Conservation (phyloP, 805 yeast species). For the Metschnikowia similis region DNA sequence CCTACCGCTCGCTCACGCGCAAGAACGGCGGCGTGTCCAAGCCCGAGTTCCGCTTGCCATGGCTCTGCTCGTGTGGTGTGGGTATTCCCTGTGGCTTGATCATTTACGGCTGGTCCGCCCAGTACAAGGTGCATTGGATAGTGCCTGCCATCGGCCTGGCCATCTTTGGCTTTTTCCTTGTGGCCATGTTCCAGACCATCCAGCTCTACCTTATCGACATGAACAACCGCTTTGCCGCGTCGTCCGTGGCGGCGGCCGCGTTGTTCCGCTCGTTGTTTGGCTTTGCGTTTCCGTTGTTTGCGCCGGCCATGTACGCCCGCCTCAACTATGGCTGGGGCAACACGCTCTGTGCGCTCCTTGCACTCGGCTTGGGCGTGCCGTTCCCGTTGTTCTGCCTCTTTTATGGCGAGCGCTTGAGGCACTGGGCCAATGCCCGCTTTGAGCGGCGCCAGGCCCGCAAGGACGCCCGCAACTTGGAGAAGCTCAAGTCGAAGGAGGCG, state of each 20-base stretch:
- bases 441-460: constrained; percentile 44
- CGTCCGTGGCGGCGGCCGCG: constrained; percentile 67
- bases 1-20: constrained; percentile 34
- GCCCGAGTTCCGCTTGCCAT: constrained; percentile 60
- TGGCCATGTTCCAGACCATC: constrained; percentile 64
- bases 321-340: constrained; percentile 72
- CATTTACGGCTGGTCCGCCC: constrained; percentile 72
- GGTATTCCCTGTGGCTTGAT: constrained; percentile 56
- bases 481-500: constrained; percentile 21
- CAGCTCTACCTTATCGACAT: constrained; percentile 68
- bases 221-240: constrained; percentile 64
- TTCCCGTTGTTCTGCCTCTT: constrained; percentile 55
- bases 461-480: constrained; percentile 39
- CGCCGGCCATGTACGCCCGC: constrained; percentile 49
- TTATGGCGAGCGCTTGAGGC: constrained; percentile 54
- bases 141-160: constrained; percentile 60
- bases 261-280: constrained; percentile 66
- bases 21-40: constrained; percentile 50
- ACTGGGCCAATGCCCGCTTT: constrained; percentile 52
- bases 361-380: constrained; percentile 58
- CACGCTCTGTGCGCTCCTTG: constrained; percentile 57
- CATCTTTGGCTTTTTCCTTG: constrained; percentile 55
- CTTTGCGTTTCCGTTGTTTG: constrained; percentile 65
- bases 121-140: constrained; percentile 53
- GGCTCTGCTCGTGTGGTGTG: constrained; percentile 44